phyloP scores from a whole-genome alignment of 306 rosid genomes.

The Lathyrus aphaca region DNA sequence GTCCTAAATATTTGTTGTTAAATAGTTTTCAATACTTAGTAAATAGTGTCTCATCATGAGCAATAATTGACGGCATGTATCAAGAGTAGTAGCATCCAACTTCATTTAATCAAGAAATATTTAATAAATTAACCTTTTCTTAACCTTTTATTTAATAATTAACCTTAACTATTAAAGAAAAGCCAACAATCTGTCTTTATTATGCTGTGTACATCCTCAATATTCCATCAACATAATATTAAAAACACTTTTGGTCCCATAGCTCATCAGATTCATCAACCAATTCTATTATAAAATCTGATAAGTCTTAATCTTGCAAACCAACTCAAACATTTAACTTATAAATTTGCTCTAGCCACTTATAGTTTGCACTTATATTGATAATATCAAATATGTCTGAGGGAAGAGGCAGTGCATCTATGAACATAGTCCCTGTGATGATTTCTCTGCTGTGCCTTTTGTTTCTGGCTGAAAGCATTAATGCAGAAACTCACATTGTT shows the following conservation, averaged over 20 bases:
- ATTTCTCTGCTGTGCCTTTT: constrained; percentile 42
- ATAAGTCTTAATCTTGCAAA: constrained; percentile 27
- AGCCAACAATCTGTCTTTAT: constrained; percentile 16
- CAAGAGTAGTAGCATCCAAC: background rate
- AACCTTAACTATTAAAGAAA: constrained; percentile 24
- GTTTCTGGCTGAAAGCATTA: constrained; percentile 37
- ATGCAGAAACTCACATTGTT: constrained; percentile 53
- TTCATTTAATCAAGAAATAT: background rate
- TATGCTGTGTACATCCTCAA: background rate
- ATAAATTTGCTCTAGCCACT: background rate
- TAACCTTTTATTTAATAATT: background rate
- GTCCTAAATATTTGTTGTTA: no score
- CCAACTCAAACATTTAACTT: background rate
- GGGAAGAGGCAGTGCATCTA: constrained; percentile 81
- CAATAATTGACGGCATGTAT: no score
- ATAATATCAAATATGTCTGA: constrained; percentile 32
- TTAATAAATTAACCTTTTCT: constrained; percentile 19
- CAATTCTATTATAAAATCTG: constrained; percentile 37
- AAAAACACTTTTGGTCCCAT: constrained; percentile 30
- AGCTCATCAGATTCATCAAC: background rate
- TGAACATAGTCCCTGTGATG: constrained; percentile 25
- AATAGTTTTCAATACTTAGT: no score
- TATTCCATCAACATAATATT: constrained; percentile 4
- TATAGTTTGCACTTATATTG: background rate
- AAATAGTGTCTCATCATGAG: no score